These are phyloP conservation scores for Leccinum subfulvum DNA, from an alignment of 1,284 basidiomycete species.

Conservation along the genomic window DNA sequence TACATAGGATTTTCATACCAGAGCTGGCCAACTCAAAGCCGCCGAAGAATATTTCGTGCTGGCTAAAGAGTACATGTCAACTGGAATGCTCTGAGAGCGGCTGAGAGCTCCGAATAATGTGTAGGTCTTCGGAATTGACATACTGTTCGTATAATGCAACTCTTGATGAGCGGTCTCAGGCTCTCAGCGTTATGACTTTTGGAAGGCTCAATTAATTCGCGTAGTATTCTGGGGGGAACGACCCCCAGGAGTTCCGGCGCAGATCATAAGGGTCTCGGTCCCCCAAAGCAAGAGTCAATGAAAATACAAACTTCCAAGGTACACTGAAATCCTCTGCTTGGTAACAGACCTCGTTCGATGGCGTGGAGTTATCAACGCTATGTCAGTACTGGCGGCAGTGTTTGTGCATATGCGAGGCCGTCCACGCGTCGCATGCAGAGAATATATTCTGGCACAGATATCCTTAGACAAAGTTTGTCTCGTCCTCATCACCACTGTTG, in stretches of 20 bases:
- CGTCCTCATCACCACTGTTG: not conserved
- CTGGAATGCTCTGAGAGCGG: constrained; percentile 19
- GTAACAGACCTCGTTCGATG: too few species aligned
- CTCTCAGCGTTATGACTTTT: constrained; percentile 42
- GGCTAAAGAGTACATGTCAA: constrained; percentile 36
- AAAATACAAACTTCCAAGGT: too few species aligned
- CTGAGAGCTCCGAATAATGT: not conserved
- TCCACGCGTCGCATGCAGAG: constrained; percentile 3
- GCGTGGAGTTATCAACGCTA: too few species aligned
- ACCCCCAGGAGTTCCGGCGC: not conserved
- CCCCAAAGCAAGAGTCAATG: too few species aligned
- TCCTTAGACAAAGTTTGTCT: constrained; percentile 24
- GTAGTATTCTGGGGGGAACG: constrained; percentile 52
- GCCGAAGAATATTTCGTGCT: constrained; percentile 52
- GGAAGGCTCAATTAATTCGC: constrained; percentile 38
- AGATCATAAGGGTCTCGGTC: too few species aligned
- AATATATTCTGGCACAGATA: constrained; percentile 13
- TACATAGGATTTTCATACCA: constrained; percentile 47
- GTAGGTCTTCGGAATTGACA: constrained; percentile 34
- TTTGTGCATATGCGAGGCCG: constrained; percentile 4
- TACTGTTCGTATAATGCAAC: constrained; percentile 43
- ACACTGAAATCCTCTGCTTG: too few species aligned
- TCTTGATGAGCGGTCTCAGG: constrained; percentile 46
- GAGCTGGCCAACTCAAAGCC: constrained; percentile 49
- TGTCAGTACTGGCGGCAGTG: too few species aligned